phyloP scores from a whole-genome alignment of 2,329 filamentous ascomycete species.

The Apiospora kogelbergensis region DNA sequence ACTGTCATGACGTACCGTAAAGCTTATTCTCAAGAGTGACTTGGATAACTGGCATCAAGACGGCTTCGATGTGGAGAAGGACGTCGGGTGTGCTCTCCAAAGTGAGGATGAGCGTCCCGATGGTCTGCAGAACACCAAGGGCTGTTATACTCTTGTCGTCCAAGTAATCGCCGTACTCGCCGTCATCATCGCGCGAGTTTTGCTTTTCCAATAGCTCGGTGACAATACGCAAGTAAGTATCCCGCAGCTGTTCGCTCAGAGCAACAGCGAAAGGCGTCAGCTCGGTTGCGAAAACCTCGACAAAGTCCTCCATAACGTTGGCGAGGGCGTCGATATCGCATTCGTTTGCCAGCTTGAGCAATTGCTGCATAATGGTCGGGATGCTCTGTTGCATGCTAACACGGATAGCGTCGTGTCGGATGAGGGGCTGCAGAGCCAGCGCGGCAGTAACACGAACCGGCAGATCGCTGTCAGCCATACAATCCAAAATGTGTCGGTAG shows the following conservation, averaged over 20 bases:
- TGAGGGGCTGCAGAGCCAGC: constrained; percentile 90
- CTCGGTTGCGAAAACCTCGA: constrained; percentile 96
- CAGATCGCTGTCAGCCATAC: constrained; percentile 91
- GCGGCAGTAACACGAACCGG: constrained; percentile 94
- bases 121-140: constrained; percentile 93
- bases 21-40: constrained; percentile 97
- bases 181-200: constrained; percentile 72
- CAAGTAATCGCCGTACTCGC: constrained; percentile 83
- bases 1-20: constrained; percentile 62
- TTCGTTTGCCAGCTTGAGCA: constrained; percentile 95
- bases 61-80: constrained; percentile 87
- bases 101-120: constrained; percentile 94
- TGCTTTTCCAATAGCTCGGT: constrained; percentile 89
- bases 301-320: constrained; percentile 99
- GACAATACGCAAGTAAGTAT: constrained; percentile 94
- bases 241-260: constrained; percentile 89
- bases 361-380: constrained; percentile 98
- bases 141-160: constrained; percentile 99
- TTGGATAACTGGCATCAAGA: constrained; percentile 95
- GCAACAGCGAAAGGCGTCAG: constrained; percentile 96
- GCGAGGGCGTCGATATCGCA: constrained; percentile 96
- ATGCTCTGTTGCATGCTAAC: constrained; percentile 97
- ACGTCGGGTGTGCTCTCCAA: constrained; percentile 97
- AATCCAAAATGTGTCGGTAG: constrained; percentile 94
- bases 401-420: constrained; percentile 91